Base-by-base conservation (phyloP, 805 yeast species). In the Barnettozyma sucrosica region DNA sequence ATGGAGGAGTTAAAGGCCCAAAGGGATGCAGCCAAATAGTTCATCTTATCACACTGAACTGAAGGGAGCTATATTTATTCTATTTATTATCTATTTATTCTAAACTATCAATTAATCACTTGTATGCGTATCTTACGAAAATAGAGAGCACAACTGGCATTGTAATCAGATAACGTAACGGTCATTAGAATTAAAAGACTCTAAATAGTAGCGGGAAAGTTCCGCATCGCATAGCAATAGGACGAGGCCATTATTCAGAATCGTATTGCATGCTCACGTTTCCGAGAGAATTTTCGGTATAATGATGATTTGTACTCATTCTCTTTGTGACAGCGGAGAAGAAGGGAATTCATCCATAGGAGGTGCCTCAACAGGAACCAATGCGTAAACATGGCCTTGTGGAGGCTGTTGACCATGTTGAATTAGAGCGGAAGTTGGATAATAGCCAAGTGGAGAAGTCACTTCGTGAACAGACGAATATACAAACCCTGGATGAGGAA, bases 1-100 rank as follows among this genome's bases (percentile, higher is more conserved):
- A 71, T 85, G 65, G 76, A 79, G 59, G 74, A 73, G 49, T 67
- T 74, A 55, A 82, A 80, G 63, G 75, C 62, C 36, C 28, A 36
- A 39, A 44, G 47, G 47, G 47, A 45, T 14, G 46, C 43, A 18
- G 28, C 20, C 24, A 44, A 32, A 37, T 26, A 25, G 24, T 5
- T 20, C 23, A 28, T 13, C 3, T 4, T n/a, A 33, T 33, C 36
- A 33, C 21, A 6, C 13, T 14, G 9, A 33, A 3, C 21, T 34
- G 37, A 16, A 9, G 41, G n/a, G n/a, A n/a, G n/a, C n/a, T n/a
- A n/a, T 37, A 44, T 44, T 41, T 33, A 41, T 24, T 47, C 23
- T 16, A 41, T 34, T 30, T 33, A 34, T 36, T 43, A 16, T 20
- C 24, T 36, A 49, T 41, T 44, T 45, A 49, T 47, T 45, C 13